Evolutionary conservation across 768 basidiomycete species (phyloP).

Genomic region (Russula compacta): DNA sequence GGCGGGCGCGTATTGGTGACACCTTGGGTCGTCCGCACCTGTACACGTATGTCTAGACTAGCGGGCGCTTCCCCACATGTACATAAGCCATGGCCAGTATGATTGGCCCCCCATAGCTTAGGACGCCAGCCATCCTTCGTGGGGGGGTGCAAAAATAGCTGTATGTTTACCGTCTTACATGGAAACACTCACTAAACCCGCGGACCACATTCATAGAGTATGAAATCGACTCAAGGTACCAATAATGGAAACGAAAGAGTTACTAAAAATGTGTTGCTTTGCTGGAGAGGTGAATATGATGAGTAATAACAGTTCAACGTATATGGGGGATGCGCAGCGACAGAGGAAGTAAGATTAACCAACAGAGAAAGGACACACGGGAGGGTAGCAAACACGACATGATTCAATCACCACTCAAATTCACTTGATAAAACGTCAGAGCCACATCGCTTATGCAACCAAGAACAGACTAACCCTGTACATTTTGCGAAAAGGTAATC

Average conservation of each 20-base stretch:
- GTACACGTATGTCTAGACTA: slow-evolving; percentile 2
- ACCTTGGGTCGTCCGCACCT: neutral
- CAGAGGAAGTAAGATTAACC: neutral
- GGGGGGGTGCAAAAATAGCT: slow-evolving; percentile 7
- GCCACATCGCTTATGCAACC: neutral
- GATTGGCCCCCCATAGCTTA: neutral
- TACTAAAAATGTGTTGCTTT: slow-evolving; percentile 3
- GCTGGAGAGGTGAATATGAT: slow-evolving; percentile 1
- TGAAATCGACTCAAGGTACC: neutral
- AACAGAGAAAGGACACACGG: neutral
- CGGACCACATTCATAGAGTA: neutral
- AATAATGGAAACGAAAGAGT: neutral
- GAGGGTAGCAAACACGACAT: neutral
- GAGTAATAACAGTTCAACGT: slow-evolving; percentile 16
- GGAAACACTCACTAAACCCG: slow-evolving; percentile 2
- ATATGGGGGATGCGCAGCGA: neutral
- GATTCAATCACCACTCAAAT: slow-evolving; percentile 28
- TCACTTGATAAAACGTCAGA: slow-evolving; percentile 21
- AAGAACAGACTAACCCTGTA: slow-evolving; percentile 57
- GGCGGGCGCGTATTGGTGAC: neutral
- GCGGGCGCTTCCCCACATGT: slow-evolving; percentile 1
- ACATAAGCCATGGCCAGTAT: slow-evolving; percentile 1
- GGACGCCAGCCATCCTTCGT: neutral
- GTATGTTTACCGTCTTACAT: slow-evolving; percentile 13
- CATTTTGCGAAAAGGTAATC: slow-evolving; percentile 98